Base-by-base conservation (phyloP, 2,329 filamentous ascomycete genomes). In the Fusarium bactridioides region DNA sequence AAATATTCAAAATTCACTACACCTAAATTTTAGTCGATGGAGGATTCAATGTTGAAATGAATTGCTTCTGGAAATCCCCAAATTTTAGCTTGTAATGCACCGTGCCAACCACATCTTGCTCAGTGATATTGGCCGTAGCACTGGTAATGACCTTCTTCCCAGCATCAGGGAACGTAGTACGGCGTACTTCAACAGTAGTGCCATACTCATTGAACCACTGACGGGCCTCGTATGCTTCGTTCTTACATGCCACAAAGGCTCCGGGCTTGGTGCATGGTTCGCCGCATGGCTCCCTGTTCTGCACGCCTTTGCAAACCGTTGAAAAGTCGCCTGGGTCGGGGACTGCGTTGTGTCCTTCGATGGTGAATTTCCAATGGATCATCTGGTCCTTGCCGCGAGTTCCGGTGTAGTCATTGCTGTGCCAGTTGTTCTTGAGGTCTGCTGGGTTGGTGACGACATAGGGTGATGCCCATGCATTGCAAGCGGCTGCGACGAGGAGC, bases 1-100 rank as follows among this genome's bases (percentile, higher is more conserved):
- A 21, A 7, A 10, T 7, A 15, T 7, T 3, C 0, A 15, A 15
- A 45, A 3, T 10, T 10, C 3, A 10, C 0, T 5, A 3, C 5
- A 10, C 18, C 25, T 21, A 51, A 25, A 11, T 37, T 4, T 16
- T 27, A 4, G 12, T 19, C 23, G 18, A 27, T 4, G 50, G 50
- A 21, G 50, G 50, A 21, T 37, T 15, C 7, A 53, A 21, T 6
- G 31, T 53, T 15, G 23, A 21, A 25, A 53, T 53, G 4, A 37
- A 53, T 11, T 53, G 18, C 19, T 37, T 37, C 31, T 37, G n/a
- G 10, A 53, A 53, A 21, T 37, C 50, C 7, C 31, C 50, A 53
- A 53, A 53, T 7, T 53, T 37, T 18, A 53, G 13, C 23, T 53
- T 37, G 18, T 37, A 37, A 16, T 37, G 33, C 18, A 53, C 18